Evolutionary conservation across 2,329 filamentous ascomycete genomes (phyloP).

Genomic region (Cladosporium sp.): DNA sequence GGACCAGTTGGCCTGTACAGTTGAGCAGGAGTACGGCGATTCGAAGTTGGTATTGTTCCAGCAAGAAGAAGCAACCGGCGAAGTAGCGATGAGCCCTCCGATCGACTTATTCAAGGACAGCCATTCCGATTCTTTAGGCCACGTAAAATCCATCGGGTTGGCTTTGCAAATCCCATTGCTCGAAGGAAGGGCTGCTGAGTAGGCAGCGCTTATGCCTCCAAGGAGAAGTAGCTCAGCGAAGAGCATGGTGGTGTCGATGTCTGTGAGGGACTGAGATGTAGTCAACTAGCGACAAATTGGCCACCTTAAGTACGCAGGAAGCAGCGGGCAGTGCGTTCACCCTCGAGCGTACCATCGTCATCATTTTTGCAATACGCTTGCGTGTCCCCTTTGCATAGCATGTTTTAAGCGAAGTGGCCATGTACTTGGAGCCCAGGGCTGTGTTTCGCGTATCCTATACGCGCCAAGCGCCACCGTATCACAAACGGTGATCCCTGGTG

Average conservation of each 20-base stretch:
- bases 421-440: neutral
- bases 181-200: neutral
- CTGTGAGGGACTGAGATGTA: neutral
- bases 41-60: slow-evolving; percentile 34
- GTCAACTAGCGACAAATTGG: neutral
- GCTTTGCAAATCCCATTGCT: slow-evolving; percentile 20
- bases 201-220: neutral
- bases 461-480: neutral
- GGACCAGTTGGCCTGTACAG: slow-evolving; percentile 33
- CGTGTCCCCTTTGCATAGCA: neutral
- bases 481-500: neutral
- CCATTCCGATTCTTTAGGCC: slow-evolving; percentile 21
- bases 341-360: neutral
- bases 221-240: neutral
- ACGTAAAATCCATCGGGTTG: slow-evolving; percentile 20
- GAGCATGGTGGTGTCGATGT: neutral
- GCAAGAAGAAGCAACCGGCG: slow-evolving; percentile 36
- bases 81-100: slow-evolving; percentile 29
- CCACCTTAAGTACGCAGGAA: neutral
- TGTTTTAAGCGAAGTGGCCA: neutral
- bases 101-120: slow-evolving; percentile 20
- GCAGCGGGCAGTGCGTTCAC: neutral
- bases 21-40: slow-evolving; percentile 30
- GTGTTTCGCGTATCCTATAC: neutral
- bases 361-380: neutral